Conservation (phyloP, 176 grass and related monocot genomes). For the Melocanna baccifera region DNA sequence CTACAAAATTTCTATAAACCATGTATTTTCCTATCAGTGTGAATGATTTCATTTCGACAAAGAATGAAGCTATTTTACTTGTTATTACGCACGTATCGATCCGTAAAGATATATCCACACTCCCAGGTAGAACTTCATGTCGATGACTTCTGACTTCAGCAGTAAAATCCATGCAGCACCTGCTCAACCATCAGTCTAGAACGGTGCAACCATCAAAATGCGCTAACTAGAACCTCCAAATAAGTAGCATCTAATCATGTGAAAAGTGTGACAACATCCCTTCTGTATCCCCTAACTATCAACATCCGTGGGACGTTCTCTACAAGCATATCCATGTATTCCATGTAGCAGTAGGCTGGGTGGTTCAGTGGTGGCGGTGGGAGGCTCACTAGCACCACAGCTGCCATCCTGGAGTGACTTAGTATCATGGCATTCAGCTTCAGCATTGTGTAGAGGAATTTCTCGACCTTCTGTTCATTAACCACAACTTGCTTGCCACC, state of each 20-base stretch:
- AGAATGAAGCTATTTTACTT: constrained; percentile 29
- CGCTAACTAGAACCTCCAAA: background rate
- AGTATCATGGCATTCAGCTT: constrained; percentile 87
- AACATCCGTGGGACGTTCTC: constrained; percentile 77
- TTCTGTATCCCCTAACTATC: constrained; percentile 89
- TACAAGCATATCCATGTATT: constrained; percentile 89
- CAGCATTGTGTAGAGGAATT: constrained; percentile 74
- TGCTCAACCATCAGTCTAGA: background rate
- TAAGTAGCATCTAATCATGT: constrained; percentile 49
- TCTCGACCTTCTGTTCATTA: constrained; percentile 76
- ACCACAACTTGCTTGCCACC: constrained; percentile 58
- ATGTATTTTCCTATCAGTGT: background rate
- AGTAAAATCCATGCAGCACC: background rate
- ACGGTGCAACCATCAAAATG: background rate
- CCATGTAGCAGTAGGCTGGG: constrained; percentile 89
- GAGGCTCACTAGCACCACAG: constrained; percentile 83
- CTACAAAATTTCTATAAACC: background rate
- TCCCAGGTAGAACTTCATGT: background rate
- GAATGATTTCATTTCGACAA: background rate
- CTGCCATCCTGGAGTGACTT: constrained; percentile 77
- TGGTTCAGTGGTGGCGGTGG: constrained; percentile 75
- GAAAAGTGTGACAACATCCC: constrained; percentile 89
- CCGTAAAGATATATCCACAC: background rate
- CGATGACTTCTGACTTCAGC: background rate
- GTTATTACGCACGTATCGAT: background rate